Conservation (phyloP, 441 rosid species). For the Erysimum cheiri region DNA sequence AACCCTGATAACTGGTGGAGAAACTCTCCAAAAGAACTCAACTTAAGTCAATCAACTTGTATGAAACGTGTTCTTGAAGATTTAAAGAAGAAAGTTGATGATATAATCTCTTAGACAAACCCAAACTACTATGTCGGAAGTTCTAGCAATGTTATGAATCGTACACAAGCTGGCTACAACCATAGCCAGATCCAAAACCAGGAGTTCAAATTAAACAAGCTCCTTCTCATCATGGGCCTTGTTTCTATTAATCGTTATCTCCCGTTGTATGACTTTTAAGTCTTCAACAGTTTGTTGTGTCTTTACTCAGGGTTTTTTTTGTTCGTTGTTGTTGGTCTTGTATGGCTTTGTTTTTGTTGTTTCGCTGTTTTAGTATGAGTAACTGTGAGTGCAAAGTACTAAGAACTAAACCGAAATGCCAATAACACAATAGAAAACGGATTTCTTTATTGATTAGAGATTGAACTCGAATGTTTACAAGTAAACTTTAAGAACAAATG, state of each 20-base stretch:
- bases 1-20: not conserved
- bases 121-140: not conserved
- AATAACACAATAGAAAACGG: too few species aligned
- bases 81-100: not conserved
- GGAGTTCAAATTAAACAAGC: not conserved
- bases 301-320: not conserved
- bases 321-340: not conserved
- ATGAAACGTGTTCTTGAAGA: not conserved
- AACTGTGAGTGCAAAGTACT: not conserved
- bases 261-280: not conserved
- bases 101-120: not conserved
- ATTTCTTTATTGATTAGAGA: too few species aligned
- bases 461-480: too few species aligned
- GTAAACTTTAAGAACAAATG: too few species aligned
- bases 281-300: not conserved
- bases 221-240: not conserved
- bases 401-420: too few species aligned
- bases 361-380: not conserved
- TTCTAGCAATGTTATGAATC: not conserved
- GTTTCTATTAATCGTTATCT: not conserved
- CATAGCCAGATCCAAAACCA: not conserved
- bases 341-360: not conserved
- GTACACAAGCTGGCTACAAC: not conserved
- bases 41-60: not conserved
- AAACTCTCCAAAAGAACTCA: not conserved